A percentile compares a stretch with the other conserved stretches of the same genome.
These are phyloP conservation scores for Phyllosticta citriasiana DNA, from an alignment of 2,329 filamentous ascomycete genomes.

Conservation along the genomic window DNA sequence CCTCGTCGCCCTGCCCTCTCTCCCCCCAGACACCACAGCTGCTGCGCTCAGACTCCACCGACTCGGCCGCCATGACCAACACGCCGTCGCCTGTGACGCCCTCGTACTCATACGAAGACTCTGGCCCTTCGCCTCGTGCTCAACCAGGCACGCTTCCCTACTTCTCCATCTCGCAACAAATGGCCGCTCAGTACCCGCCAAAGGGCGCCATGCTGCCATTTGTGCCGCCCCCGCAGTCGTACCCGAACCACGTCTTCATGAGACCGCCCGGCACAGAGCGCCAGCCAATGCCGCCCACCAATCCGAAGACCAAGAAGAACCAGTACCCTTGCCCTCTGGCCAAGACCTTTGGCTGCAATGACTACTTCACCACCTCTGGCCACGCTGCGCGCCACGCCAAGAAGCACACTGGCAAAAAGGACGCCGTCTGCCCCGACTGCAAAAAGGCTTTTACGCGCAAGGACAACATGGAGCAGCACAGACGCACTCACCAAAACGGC, in stretches of 20 bases:
- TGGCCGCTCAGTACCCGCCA: background rate
- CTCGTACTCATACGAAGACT: constrained; percentile 21
- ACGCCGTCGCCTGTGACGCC: constrained; percentile 40
- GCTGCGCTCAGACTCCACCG: constrained; percentile 36
- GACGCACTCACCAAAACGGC: constrained; percentile 59
- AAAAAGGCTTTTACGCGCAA: constrained; percentile 72
- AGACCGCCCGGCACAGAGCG: constrained; percentile 19
- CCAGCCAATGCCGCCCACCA: constrained; percentile 35
- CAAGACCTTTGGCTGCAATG: constrained; percentile 60
- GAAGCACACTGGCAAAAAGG: constrained; percentile 74
- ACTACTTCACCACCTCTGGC: constrained; percentile 75
- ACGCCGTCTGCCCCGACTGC: constrained; percentile 60
- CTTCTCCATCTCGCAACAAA: background rate
- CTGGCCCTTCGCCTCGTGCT: background rate
- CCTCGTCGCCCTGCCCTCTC: constrained; percentile 33
- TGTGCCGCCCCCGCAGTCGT: constrained; percentile 10
- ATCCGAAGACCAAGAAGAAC: constrained; percentile 46
- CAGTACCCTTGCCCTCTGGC: constrained; percentile 66
- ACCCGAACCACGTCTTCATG: constrained; percentile 1
- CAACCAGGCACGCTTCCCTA: background rate
- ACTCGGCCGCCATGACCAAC: constrained; percentile 32
- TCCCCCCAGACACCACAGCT: constrained; percentile 38
- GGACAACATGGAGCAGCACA: constrained; percentile 82
- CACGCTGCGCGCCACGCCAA: constrained; percentile 79
- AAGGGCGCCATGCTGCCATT: background rate